Base-by-base conservation (phyloP, 768 basidiomycete genomes). In the Tephrocybe rancida region DNA sequence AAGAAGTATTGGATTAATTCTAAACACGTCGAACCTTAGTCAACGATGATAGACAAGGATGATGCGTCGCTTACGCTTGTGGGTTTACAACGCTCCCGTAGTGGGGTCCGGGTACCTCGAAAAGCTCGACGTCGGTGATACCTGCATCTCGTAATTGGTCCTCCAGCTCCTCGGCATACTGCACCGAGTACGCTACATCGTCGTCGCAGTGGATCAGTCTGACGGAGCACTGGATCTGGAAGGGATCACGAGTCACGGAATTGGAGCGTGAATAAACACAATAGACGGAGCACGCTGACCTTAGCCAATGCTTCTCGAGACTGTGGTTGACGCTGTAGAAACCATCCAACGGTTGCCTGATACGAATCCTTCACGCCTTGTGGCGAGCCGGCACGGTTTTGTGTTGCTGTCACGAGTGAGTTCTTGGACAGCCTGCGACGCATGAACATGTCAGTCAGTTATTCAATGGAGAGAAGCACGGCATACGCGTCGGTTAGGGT, bases 181-280 rank as follows among this genome's bases (percentile, higher is more conserved):
- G 58, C 32, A 64, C 25, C 16, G 54, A 46, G 27, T 60, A 65
- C 29, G 64, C 64, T 53, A 70, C 62, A 47, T 69, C 68, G 45
- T 64, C 61, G 10, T 57, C 37, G 35, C 64, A 62, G 42, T 65
- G 62, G 29, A 67, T 58, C 7, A 68, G 42, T 24, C 57, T 55
- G 22, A 68, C 55, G 24, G 65, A 66, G 44, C 57, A 62, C n/a
- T 38, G 44, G 10, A 67, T 57, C 55, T 59, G 48, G 4, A 24
- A 38, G 29, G 30, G 5, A 21, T 35, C n/a, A 5, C 41, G 19
- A 37, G 43, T 26, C 21, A 44, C 19, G 50, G 19, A 21, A 38
- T 32, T 39, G 18, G 8, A 25, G 27, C n/a, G 21, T 16, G 5
- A 7, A 16, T 38, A 25, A 45, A 37, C 22, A 42, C 24, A 25